Evolutionary conservation across 2,329 filamentous ascomycete species (phyloP).

Genomic region (Bertia moriformis): DNA sequence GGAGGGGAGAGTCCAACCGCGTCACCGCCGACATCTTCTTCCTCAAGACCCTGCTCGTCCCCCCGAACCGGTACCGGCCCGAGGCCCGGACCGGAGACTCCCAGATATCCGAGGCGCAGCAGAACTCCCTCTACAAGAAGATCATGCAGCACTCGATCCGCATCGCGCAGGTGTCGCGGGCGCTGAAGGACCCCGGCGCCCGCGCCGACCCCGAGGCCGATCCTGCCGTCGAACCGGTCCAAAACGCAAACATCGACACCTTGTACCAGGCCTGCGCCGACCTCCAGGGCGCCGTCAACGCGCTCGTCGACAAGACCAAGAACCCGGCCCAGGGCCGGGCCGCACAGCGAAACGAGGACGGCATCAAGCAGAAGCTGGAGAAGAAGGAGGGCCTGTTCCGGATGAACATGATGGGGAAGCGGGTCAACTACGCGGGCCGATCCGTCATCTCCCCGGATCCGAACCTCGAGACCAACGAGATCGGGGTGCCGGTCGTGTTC

Average conservation of each 20-base stretch:
- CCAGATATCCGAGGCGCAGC: constrained; percentile 72
- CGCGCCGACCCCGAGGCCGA: constrained; percentile 15
- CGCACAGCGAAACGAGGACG: constrained; percentile 68
- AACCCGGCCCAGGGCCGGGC: constrained; percentile 70
- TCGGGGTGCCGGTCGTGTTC: constrained; percentile 95
- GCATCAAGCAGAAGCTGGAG: constrained; percentile 93
- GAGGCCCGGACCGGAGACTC: constrained; percentile 61
- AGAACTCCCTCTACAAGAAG: constrained; percentile 76
- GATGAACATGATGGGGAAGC: constrained; percentile 99
- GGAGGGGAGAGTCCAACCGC: constrained; percentile 25
- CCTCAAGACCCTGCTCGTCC: constrained; percentile 69
- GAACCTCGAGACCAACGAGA: constrained; percentile 97
- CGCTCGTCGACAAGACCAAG: constrained; percentile 75
- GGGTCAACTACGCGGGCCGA: constrained; percentile 93
- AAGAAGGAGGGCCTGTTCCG: constrained; percentile 98
- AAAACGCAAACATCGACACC: constrained; percentile 18
- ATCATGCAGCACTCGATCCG: constrained; percentile 64
- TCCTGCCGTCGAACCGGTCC: constrained; percentile 4
- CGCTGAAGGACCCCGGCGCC: constrained; percentile 35
- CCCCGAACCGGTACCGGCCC: constrained; percentile 81
- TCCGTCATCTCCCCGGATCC: constrained; percentile 97
- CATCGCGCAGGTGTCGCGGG: constrained; percentile 60
- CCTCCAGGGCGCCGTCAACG: constrained; percentile 80
- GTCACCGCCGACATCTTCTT: constrained; percentile 90
- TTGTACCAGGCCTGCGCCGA: constrained; percentile 70